These are phyloP conservation scores for Petunia hybrid DNA, from an alignment of 305 asterid species.

Conservation along the genomic window DNA sequence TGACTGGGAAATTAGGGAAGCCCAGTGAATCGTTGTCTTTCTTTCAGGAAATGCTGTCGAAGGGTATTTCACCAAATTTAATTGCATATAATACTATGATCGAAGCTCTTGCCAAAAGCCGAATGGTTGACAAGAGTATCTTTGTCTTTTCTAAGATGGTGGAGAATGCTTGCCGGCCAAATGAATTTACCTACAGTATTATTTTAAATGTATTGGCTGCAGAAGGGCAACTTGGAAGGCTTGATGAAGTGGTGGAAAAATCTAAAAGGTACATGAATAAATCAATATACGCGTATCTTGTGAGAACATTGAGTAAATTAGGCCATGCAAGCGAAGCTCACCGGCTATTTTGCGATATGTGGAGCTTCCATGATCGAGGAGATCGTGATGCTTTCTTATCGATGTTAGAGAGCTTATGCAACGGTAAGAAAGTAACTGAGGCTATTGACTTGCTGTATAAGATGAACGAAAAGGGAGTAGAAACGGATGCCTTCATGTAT, in stretches of 20 bases:
- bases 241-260: slow-evolving; percentile 80
- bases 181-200: slow-evolving; percentile 85
- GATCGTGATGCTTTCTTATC: slow-evolving; percentile 85
- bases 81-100: slow-evolving; percentile 87
- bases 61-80: slow-evolving; percentile 70
- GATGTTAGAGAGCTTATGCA: slow-evolving; percentile 88
- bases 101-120: slow-evolving; percentile 72
- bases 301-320: slow-evolving; percentile 72
- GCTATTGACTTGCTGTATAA: slow-evolving; percentile 82
- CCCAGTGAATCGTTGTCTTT: slow-evolving; percentile 65
- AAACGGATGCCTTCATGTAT: slow-evolving; percentile 82
- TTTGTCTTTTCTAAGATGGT: slow-evolving; percentile 84
- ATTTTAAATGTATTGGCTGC: slow-evolving; percentile 71
- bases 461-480: slow-evolving; percentile 81
- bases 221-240: slow-evolving; percentile 80
- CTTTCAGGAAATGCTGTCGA: slow-evolving; percentile 82
- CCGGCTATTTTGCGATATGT: slow-evolving; percentile 87
- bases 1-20: slow-evolving; percentile 77
- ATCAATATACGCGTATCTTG: slow-evolving; percentile 80
- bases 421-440: slow-evolving; percentile 68
- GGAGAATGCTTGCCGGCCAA: slow-evolving; percentile 84
- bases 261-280: slow-evolving; percentile 85
- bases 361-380: slow-evolving; percentile 89
- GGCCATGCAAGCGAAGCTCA: slow-evolving; percentile 94
- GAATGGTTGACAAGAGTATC: slow-evolving; percentile 67